Percentiles rank a stretch among this genome's conserved stretches.
Evolutionary conservation across 306 rosid genomes (phyloP).

Genomic region (Phaseolus lunatus): DNA sequence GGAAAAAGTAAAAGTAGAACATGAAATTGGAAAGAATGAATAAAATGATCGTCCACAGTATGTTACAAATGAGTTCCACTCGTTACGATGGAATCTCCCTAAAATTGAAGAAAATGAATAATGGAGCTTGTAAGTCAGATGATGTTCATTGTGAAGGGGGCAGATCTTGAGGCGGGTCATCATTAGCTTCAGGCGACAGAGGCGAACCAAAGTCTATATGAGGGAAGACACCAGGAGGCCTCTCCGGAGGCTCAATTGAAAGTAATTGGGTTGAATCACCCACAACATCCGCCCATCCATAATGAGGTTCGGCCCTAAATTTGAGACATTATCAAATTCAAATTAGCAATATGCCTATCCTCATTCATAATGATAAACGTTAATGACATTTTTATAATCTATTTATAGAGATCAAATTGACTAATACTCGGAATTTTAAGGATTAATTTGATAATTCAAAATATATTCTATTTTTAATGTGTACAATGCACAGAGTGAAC

Average conservation of each 20-base stretch:
- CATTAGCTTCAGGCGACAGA: conserved; percentile 46
- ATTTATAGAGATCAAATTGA: background rate
- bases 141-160: conserved; percentile 59
- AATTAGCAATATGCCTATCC: conserved; percentile 8
- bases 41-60: conserved; percentile 53
- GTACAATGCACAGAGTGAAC: background rate
- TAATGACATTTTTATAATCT: background rate
- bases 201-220: conserved; percentile 69
- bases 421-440: background rate
- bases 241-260: conserved; percentile 78
- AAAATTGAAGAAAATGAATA: conserved; percentile 38
- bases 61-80: conserved; percentile 43
- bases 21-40: conserved; percentile 70
- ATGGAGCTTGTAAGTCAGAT: conserved; percentile 30
- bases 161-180: conserved; percentile 58
- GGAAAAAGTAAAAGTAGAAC: too few relatives aligned
- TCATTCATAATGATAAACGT: background rate
- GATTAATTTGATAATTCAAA: background rate
- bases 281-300: conserved; percentile 97
- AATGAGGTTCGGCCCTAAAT: conserved; percentile 93
- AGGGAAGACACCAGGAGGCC: conserved; percentile 87
- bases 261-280: conserved; percentile 90
- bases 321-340: conserved; percentile 33
- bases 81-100: conserved; percentile 39
- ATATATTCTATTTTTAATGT: background rate